Evolutionary conservation across 768 basidiomycete genomes (phyloP).

Genomic region (Mrakia blollopis): DNA sequence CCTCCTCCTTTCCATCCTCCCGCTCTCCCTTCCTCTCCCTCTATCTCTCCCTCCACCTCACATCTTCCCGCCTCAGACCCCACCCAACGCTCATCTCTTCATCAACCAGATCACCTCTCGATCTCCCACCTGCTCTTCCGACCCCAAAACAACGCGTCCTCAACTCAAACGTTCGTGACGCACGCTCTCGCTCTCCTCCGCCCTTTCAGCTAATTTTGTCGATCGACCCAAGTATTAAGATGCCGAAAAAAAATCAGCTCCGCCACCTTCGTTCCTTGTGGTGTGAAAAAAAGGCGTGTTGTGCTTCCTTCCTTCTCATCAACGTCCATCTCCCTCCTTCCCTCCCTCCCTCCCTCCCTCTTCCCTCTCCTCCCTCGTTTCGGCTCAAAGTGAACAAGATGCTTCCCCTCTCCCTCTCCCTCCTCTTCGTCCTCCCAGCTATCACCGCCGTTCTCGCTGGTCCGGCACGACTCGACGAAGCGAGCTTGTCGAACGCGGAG

Average conservation of each 20-base stretch:
- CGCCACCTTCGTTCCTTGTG: too few species aligned
- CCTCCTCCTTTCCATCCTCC: not conserved
- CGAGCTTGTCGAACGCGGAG: not conserved
- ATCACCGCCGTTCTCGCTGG: not conserved
- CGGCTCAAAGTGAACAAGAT: not conserved
- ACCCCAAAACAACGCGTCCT: not conserved
- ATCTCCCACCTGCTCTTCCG: too few species aligned
- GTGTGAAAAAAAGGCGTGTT: not conserved
- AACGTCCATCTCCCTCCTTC: not conserved
- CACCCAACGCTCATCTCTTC: not conserved
- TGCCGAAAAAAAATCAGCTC: too few species aligned
- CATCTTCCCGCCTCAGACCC: not conserved
- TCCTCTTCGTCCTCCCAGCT: not conserved
- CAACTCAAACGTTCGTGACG: not conserved
- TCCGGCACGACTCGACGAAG: not conserved
- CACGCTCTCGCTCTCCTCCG: too few species aligned
- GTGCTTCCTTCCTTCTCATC: too few species aligned
- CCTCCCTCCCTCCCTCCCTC: not conserved
- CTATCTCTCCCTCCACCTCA: not conserved
- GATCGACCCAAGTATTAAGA: too few species aligned
- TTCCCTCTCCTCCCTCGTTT: not conserved
- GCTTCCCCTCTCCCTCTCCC: not conserved
- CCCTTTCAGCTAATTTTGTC: too few species aligned
- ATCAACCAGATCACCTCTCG: not conserved
- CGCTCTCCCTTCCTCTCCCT: too few species aligned